Percentiles rank a stretch among this genome's conserved stretches.
Evolutionary conservation across 2,329 filamentous ascomycete genomes (phyloP).

Genomic region (Claviceps purpurea): DNA sequence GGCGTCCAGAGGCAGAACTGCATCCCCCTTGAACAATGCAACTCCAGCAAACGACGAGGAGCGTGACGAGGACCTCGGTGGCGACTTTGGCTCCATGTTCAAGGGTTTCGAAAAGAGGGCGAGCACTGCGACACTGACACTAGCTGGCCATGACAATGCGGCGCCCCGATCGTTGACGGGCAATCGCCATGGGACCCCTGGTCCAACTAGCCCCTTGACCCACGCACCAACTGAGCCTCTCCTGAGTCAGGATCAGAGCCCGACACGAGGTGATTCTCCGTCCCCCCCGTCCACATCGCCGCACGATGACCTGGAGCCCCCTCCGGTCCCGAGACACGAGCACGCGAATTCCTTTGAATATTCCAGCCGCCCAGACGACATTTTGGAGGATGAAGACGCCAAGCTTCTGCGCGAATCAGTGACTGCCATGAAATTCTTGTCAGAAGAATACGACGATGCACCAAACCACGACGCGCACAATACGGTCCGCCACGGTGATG

Average conservation of each 20-base stretch:
- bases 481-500: conserved; percentile 24
- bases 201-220: conserved; percentile 34
- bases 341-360: conserved; percentile 16
- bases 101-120: conserved; percentile 41
- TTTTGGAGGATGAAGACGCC: conserved; percentile 38
- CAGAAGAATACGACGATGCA: conserved; percentile 11
- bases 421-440: conserved; percentile 33
- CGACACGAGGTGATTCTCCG: conserved; percentile 26
- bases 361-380: conserved; percentile 22
- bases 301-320: conserved; percentile 6
- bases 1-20: conserved; percentile 36
- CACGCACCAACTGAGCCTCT: conserved; percentile 29
- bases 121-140: conserved; percentile 33
- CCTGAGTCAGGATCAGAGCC: conserved; percentile 38
- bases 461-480: conserved; percentile 19
- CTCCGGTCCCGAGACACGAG: conserved; percentile 23
- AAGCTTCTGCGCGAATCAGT: conserved; percentile 39
- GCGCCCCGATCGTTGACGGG: conserved; percentile 32
- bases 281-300: not conserved
- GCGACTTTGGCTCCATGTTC: conserved; percentile 45
- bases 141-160: conserved; percentile 26
- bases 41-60: conserved; percentile 33
- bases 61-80: conserved; percentile 37
- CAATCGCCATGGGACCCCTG: conserved; percentile 28
- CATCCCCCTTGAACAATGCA: conserved; percentile 39